phyloP scores from a whole-genome alignment of 176 grass and related monocot species.

The Rhipidocladum racemiflorum region DNA sequence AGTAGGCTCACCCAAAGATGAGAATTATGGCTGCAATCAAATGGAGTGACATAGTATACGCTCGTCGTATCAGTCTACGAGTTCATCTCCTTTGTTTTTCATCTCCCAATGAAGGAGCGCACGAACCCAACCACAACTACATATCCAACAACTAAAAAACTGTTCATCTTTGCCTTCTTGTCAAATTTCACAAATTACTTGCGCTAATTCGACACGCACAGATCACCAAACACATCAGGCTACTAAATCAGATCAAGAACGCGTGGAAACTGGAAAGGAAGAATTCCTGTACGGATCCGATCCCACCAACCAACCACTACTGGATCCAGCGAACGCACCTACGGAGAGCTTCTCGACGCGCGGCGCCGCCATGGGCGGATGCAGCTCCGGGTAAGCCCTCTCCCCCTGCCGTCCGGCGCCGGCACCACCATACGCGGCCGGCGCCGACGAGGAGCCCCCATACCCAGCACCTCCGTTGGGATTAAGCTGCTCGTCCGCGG shows the following conservation, averaged over 20 bases:
- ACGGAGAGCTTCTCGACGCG: slow-evolving; percentile 57
- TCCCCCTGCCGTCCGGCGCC: slow-evolving; percentile 6
- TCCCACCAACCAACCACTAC: slow-evolving; percentile 16
- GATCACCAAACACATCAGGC: not conserved
- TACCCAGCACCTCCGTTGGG: slow-evolving; percentile 49
- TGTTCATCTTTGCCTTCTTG: not conserved
- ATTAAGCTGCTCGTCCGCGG: slow-evolving; percentile 64
- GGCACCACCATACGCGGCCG: not conserved
- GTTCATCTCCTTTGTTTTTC: not conserved
- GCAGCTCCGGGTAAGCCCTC: slow-evolving; percentile 32
- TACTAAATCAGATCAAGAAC: slow-evolving; percentile 31
- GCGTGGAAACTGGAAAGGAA: not conserved
- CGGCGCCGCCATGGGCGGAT: slow-evolving; percentile 64
- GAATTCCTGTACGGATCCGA: slow-evolving; percentile 19
- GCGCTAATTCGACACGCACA: not conserved
- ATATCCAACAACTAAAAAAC: not conserved
- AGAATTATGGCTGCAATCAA: slow-evolving; percentile 19
- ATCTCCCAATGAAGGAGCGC: not conserved
- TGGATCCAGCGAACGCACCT: slow-evolving; percentile 44
- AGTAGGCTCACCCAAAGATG: not conserved
- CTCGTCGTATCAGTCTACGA: not conserved
- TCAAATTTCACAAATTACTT: not conserved
- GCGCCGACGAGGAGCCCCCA: slow-evolving; percentile 8
- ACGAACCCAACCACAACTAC: not conserved
- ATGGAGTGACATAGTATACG: not conserved